These are phyloP conservation scores for Suhomyces vadensis DNA, from an alignment of 805 yeast genomes.

Conservation along the genomic window DNA sequence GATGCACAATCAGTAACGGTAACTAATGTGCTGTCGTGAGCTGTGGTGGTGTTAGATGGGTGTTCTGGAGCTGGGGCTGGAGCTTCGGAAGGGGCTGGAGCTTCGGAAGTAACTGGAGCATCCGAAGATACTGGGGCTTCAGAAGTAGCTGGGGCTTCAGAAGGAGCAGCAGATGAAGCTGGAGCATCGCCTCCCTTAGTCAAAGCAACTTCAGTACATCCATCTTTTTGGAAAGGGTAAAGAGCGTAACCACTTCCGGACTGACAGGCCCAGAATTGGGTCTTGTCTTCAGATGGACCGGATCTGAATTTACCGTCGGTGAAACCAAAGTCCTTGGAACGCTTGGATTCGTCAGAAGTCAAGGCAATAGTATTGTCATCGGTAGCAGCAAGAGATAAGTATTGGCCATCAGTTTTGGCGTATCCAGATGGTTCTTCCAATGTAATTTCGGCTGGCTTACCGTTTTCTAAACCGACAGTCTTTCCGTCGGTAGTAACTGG, in stretches of 20 bases:
- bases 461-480: constrained; percentile 11
- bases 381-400: constrained; percentile 14
- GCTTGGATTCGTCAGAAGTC: constrained; percentile 15
- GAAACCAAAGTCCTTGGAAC: constrained; percentile 30
- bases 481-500: constrained; percentile 18
- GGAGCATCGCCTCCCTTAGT: constrained; percentile 21
- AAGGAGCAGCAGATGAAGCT: constrained; percentile 14
- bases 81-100: constrained; percentile 18
- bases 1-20: constrained; percentile 29
- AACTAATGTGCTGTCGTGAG: constrained; percentile 26
- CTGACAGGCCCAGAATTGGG: constrained; percentile 28
- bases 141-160: constrained; percentile 9
- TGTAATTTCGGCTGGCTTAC: constrained; percentile 19
- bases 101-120: constrained; percentile 12
- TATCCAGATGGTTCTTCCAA: constrained; percentile 35
- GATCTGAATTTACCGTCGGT: constrained; percentile 27
- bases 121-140: constrained; percentile 2
- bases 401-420: constrained; percentile 22
- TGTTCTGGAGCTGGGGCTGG: constrained; percentile 22
- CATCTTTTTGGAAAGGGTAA: constrained; percentile 11
- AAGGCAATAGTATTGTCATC: constrained; percentile 17
- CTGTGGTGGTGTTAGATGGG: constrained; percentile 15
- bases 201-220: constrained; percentile 24
- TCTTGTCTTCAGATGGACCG: constrained; percentile 15
- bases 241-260: constrained; percentile 18